These are phyloP conservation scores for Penicillium ucsense DNA, from an alignment of 495 filamentous ascomycete species.

Conservation along the genomic window DNA sequence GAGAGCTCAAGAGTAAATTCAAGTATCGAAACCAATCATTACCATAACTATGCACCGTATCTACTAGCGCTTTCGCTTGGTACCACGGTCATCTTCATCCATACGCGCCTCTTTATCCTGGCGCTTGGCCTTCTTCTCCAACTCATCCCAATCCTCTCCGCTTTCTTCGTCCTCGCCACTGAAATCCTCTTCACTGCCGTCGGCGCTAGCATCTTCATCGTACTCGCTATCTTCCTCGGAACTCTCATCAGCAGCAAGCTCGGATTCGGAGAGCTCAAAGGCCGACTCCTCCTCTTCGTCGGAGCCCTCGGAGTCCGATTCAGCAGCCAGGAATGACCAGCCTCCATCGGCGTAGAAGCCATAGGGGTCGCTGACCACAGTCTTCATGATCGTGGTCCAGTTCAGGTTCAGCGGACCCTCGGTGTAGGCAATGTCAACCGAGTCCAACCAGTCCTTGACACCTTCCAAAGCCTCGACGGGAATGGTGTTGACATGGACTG, in stretches of 20 bases:
- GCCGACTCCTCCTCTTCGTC: constrained; percentile 82
- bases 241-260: constrained; percentile 70
- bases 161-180: constrained; percentile 64
- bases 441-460: constrained; percentile 97
- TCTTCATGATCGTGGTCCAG: constrained; percentile 99
- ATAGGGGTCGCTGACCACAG: constrained; percentile 84
- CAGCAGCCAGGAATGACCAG: constrained; percentile 84
- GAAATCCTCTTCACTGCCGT: constrained; percentile 60
- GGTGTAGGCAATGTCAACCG: constrained; percentile 83
- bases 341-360: constrained; percentile 92
- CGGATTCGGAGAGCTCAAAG: constrained; percentile 81
- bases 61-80: constrained; percentile 44
- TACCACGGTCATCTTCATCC: constrained; percentile 60
- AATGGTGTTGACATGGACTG: constrained; percentile 95
- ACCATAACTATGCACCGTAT: too few species aligned
- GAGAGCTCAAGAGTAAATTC: too few species aligned
- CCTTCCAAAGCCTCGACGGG: constrained; percentile 89
- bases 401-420: constrained; percentile 97
- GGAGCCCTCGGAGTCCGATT: constrained; percentile 76
- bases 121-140: constrained; percentile 83
- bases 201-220: constrained; percentile 79
- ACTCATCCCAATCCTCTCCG: constrained; percentile 86
- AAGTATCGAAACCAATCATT: too few species aligned
- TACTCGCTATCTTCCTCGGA: constrained; percentile 86
- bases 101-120: constrained; percentile 67